phyloP scores from a whole-genome alignment of 257 asterid genomes.

The Fraxinus anomala region DNA sequence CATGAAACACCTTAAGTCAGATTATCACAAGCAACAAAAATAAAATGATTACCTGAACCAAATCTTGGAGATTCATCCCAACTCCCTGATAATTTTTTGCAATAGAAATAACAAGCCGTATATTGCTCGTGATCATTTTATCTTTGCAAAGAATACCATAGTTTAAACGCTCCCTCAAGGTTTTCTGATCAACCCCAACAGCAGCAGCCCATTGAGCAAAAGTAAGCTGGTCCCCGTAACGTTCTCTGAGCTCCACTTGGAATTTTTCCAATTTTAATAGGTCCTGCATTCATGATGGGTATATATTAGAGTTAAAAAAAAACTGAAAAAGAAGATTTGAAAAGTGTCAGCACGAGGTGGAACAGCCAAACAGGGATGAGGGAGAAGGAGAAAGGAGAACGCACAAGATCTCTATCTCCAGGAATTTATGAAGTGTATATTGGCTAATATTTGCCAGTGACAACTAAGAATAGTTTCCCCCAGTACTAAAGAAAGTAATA shows the following conservation, averaged over 20 bases:
- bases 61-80: constrained; percentile 92
- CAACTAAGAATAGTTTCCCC: constrained; percentile 17
- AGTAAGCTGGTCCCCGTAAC: constrained; percentile 66
- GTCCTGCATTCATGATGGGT: constrained; percentile 52
- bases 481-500: constrained; percentile 1
- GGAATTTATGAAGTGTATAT: neutral
- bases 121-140: constrained; percentile 89
- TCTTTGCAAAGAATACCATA: constrained; percentile 79
- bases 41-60: constrained; percentile 77
- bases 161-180: constrained; percentile 74
- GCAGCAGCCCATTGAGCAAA: constrained; percentile 91
- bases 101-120: constrained; percentile 88
- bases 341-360: neutral
- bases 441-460: constrained; percentile 3
- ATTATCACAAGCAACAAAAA: constrained; percentile 7
- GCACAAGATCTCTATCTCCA: neutral
- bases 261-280: constrained; percentile 79
- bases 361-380: too few relatives aligned
- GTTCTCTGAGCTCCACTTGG: constrained; percentile 59
- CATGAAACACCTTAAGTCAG: constrained; percentile 12
- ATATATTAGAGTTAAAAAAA: constrained; percentile 8
- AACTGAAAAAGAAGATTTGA: neutral
- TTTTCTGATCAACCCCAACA: constrained; percentile 79
- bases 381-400: neutral
- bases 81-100: constrained; percentile 92